Conservation (phyloP, 139 green algal genomes). For the Coelastrella sp. region DNA sequence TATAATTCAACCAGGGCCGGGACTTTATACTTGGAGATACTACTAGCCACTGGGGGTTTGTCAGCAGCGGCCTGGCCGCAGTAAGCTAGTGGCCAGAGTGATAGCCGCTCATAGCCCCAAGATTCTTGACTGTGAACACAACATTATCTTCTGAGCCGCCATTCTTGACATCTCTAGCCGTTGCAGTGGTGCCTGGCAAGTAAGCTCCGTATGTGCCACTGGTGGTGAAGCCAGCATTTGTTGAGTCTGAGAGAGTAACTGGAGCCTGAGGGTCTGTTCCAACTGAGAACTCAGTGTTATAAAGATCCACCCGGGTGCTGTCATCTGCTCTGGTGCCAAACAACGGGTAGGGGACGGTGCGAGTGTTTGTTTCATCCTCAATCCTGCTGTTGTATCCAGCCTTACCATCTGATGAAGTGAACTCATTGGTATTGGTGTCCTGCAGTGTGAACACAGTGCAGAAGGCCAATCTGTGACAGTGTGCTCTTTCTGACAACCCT, state of each 20-base stretch:
- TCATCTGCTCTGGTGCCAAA: not conserved
- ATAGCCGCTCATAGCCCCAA: not conserved
- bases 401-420: not conserved
- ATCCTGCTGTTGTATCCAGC: not conserved
- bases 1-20: no score
- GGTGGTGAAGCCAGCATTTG: not conserved
- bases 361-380: not conserved
- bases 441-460: not conserved
- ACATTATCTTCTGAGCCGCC: constrained; percentile 12
- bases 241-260: not conserved
- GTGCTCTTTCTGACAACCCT: no score
- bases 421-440: not conserved
- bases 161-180: not conserved
- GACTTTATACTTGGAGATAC: no score
- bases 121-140: not conserved
- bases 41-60: no score
- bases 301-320: not conserved
- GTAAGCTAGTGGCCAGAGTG: no score
- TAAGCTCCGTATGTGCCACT: not conserved
- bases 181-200: constrained; percentile 17
- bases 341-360: not conserved
- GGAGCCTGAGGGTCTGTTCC: not conserved
- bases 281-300: not conserved
- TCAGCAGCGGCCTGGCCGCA: no score
- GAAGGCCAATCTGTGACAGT: not conserved